Percentiles rank a stretch among this genome's conserved stretches.
Conservation (phyloP, 2,329 filamentous ascomycete species). For the Aspergillus niger region DNA sequence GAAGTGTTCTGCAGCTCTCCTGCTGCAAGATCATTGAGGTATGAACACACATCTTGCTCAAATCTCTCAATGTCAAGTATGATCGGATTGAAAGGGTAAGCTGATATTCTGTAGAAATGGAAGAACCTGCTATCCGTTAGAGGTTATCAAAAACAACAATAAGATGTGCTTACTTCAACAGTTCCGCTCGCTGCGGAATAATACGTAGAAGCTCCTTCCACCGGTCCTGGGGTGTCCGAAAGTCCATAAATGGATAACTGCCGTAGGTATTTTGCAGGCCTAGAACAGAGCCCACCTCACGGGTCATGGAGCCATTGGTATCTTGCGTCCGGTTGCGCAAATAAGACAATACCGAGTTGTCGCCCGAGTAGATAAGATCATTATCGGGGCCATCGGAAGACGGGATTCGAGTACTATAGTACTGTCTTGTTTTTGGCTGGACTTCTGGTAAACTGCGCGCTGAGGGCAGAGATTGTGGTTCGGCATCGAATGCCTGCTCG, state of each 20-base stretch:
- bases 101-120: slow-evolving; percentile 32
- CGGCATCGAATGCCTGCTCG: neutral
- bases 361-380: slow-evolving; percentile 32
- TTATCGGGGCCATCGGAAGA: slow-evolving; percentile 2
- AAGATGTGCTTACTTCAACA: slow-evolving; percentile 26
- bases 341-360: slow-evolving; percentile 36
- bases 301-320: slow-evolving; percentile 29
- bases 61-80: slow-evolving; percentile 34
- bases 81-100: slow-evolving; percentile 37
- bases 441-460: neutral
- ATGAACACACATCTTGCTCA: slow-evolving; percentile 33
- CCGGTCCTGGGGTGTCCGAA: slow-evolving; percentile 26
- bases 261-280: slow-evolving; percentile 35
- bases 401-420: neutral
- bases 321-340: slow-evolving; percentile 30
- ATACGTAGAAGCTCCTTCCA: slow-evolving; percentile 30
- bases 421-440: neutral
- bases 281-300: slow-evolving; percentile 32
- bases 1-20: slow-evolving; percentile 25
- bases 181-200: slow-evolving; percentile 27
- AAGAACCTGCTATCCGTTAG: slow-evolving; percentile 28
- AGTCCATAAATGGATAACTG: slow-evolving; percentile 35
- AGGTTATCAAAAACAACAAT: no score
- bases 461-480: neutral
- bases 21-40: slow-evolving; percentile 28